phyloP scores from a whole-genome alignment of 2,329 filamentous ascomycete species.

The Beauveria pseudobassiana region DNA sequence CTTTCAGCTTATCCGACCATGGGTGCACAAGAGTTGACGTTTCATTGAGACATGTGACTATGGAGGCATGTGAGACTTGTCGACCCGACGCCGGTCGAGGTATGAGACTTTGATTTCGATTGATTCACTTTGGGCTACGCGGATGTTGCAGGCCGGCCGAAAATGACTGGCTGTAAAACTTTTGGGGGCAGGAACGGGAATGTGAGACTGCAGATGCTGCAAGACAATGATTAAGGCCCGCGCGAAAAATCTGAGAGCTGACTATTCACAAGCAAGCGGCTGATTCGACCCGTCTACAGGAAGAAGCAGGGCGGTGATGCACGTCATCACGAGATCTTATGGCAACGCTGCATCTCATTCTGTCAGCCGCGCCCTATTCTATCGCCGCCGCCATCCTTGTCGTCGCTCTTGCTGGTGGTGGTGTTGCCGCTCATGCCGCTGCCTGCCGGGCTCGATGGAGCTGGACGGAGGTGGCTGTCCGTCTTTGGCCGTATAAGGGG shows the following conservation, averaged over 20 bases:
- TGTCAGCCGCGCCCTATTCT: not conserved
- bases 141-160: not conserved
- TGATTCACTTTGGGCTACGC: not conserved
- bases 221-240: too few species aligned
- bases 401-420: too few species aligned
- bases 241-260: not conserved
- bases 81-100: not conserved
- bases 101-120: not conserved
- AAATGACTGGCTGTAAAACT: too few species aligned
- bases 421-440: too few species aligned
- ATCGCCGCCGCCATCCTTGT: not conserved
- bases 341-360: not conserved
- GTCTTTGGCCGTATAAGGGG: too few species aligned
- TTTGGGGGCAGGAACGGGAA: not conserved
- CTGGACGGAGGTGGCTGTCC: too few species aligned
- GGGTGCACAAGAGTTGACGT: not conserved
- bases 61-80: not conserved
- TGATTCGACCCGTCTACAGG: not conserved
- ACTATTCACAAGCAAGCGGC: too few species aligned
- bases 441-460: too few species aligned
- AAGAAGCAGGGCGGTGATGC: not conserved
- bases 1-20: too few species aligned
- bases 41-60: not conserved
- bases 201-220: not conserved
- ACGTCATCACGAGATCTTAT: not conserved